Base-by-base conservation (phyloP, 768 basidiomycete genomes). In the Suillus placidus region DNA sequence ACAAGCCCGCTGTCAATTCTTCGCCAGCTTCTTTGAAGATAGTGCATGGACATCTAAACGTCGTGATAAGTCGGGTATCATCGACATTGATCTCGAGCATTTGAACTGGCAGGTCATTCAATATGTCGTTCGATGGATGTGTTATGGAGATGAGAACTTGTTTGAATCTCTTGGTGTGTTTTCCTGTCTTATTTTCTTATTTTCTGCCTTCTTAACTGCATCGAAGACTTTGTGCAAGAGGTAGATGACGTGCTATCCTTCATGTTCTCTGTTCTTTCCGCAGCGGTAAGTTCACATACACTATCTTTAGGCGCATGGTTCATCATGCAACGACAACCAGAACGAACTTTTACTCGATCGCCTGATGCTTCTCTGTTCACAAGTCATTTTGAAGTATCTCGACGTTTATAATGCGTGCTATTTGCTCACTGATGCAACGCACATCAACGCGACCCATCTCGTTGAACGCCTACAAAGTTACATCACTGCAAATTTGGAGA, bases 311-410 rank as follows among this genome's bases (percentile, higher is more conserved):
- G 26, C 18, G 12, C 8, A 10, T 26, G 14, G 20, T 65, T 3
- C 62, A n/a, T 43, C 16, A n/a, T 34, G 0, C 35, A 23, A 38
- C 61, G 16, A 10, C 26, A 30, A 40, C 26, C 18, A 96, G 91
- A 95, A 91, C 68, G 95, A 99, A 77, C 79, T 99, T 3, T 84
- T 97, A 10, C 80, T 98, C n/a, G 93, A 93, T 71, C 88, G 89
- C 23, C 85, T 99, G 23, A 85, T 94, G 42, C 83, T 93, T 2
- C 78, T 97, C 32, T 97, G 95, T 78, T 96, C 95, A 1, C 79
- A 81, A 10, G 83, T 91, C 51, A 84, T 98, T 61, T 81, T 95
- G 43, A 80, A 81, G 45, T 83, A 87, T 72, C 81, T 90, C 60
- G 90, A 86, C 63, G 81, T 90, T 65, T 80, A 86, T 75, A 99